These are phyloP conservation scores for Lizonia empirigonia DNA, from an alignment of 2,329 filamentous ascomycete species.

Conservation along the genomic window DNA sequence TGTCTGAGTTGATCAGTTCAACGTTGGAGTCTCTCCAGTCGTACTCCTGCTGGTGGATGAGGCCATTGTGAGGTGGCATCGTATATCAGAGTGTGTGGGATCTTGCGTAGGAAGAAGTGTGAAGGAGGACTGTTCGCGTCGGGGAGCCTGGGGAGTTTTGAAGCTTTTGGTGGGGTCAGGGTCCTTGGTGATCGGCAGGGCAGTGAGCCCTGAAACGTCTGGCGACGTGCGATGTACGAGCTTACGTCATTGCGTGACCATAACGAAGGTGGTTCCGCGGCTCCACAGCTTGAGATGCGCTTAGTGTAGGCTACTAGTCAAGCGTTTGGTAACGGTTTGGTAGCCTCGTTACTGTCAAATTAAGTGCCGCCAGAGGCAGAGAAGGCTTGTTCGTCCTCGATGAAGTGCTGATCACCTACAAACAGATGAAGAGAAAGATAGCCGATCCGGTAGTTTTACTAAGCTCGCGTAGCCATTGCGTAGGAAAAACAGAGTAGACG, in stretches of 20 bases:
- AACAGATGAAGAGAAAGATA: no score
- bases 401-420: no score
- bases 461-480: no score
- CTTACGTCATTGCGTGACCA: constrained; percentile 7
- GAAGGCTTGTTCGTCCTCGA: no score
- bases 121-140: neutral
- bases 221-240: neutral
- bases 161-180: neutral
- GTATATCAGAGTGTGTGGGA: constrained; percentile 18
- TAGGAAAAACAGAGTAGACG: no score
- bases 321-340: no score
- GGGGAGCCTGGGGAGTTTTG: neutral
- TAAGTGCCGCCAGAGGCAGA: no score
- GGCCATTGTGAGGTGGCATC: constrained; percentile 67
- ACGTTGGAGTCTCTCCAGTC: constrained; percentile 73
- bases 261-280: neutral
- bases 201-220: constrained; percentile 7
- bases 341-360: no score
- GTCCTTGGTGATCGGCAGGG: neutral
- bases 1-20: constrained; percentile 65
- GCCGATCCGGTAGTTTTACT: no score
- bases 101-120: neutral
- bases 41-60: constrained; percentile 68
- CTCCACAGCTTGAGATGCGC: neutral
- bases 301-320: no score